Percentiles rank a stretch among this genome's conserved stretches.
Evolutionary conservation across 225 moss, liverwort and hornwort genomes (phyloP).

Genomic region (Bryum argenteum): DNA sequence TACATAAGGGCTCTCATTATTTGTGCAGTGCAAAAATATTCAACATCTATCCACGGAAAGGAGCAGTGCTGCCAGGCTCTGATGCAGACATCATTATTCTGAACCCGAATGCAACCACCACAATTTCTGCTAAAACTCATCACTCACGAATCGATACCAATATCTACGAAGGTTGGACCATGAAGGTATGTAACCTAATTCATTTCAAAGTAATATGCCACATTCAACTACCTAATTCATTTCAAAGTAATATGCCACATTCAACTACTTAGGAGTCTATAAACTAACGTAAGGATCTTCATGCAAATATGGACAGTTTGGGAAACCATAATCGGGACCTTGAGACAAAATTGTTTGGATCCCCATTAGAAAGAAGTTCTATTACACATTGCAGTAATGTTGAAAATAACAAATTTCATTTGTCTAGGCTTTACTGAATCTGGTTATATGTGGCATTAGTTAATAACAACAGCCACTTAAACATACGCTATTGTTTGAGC

Average conservation of each 20-base stretch:
- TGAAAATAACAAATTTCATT: no score
- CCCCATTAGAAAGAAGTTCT: no score
- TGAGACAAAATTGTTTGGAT: no score
- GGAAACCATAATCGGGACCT: no score
- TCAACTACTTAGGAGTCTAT: no score
- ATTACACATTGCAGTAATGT: no score
- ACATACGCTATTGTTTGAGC: neutral
- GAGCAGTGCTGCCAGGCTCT: slow-evolving; percentile 80
- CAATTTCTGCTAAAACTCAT: slow-evolving; percentile 77
- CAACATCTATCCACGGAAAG: slow-evolving; percentile 96
- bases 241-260: no score
- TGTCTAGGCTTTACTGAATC: no score
- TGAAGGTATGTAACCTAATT: slow-evolving; percentile 64
- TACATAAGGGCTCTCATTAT: neutral
- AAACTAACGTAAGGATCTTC: no score
- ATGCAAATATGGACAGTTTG: neutral
- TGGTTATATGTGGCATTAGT: neutral
- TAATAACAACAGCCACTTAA: neutral
- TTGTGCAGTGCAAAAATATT: slow-evolving; percentile 87
- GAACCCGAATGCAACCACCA: slow-evolving; percentile 80
- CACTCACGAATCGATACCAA: slow-evolving; percentile 98
- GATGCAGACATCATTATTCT: slow-evolving; percentile 96
- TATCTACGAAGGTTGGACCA: slow-evolving; percentile 91
- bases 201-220: no score
- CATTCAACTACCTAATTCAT: neutral